phyloP scores from a whole-genome alignment of 1,284 basidiomycete genomes.

The Puccinia polysora region DNA sequence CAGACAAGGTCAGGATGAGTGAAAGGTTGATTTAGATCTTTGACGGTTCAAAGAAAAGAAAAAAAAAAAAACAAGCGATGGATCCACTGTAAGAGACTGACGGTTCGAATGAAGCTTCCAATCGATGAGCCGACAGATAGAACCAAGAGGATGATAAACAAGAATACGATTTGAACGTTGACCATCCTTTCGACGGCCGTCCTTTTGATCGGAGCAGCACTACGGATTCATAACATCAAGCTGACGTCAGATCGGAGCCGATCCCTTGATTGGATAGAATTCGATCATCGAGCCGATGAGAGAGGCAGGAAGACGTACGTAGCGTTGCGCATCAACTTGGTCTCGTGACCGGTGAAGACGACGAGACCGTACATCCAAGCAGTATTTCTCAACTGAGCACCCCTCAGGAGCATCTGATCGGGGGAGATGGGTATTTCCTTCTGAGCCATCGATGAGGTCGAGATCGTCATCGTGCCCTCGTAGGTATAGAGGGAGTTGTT shows the following conservation, averaged over 20 bases:
- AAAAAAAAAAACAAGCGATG: background rate
- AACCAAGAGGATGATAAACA: conserved; percentile 80
- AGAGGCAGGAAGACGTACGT: conserved; percentile 56
- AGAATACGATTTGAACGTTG: conserved; percentile 92
- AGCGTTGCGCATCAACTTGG: conserved; percentile 88
- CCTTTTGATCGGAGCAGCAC: conserved; percentile 86
- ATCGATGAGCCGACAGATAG: conserved; percentile 87
- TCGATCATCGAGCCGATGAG: background rate
- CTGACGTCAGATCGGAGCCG: too few species aligned
- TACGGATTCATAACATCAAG: too few species aligned
- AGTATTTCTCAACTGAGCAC: conserved; percentile 93
- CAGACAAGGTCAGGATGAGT: background rate
- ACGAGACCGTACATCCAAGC: conserved; percentile 92
- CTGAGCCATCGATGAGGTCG: conserved; percentile 54
- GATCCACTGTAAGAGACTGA: conserved; percentile 40
- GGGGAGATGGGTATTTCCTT: conserved; percentile 86
- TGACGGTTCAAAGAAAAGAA: background rate
- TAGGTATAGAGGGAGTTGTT: conserved; percentile 97
- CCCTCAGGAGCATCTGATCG: conserved; percentile 87
- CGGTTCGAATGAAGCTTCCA: conserved; percentile 76
- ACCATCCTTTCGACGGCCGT: conserved; percentile 95
- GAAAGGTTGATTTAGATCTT: background rate
- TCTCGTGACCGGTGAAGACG: conserved; percentile 96
- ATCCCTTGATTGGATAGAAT: too few species aligned
- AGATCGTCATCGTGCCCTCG: conserved; percentile 61